Evolutionary conservation across 2,329 filamentous ascomycete species (phyloP).

Genomic region (Septoria petroselini): DNA sequence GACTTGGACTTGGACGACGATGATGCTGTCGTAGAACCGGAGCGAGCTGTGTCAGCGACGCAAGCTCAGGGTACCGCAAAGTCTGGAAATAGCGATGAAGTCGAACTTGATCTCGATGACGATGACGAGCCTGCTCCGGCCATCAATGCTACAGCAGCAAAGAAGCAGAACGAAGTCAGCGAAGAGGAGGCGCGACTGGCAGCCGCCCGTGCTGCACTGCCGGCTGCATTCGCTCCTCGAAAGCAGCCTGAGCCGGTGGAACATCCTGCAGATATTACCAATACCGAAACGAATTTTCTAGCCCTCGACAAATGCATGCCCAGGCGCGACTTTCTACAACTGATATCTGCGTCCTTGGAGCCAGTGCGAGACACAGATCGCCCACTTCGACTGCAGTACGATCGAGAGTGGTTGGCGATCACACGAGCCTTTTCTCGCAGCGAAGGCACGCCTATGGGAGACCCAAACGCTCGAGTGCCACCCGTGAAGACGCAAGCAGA

Average conservation of each 20-base stretch:
- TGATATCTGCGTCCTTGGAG: slow-evolving; percentile 61
- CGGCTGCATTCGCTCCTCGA: slow-evolving; percentile 62
- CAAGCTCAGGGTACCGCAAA: slow-evolving; percentile 1
- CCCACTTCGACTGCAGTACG: slow-evolving; percentile 69
- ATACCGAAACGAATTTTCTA: slow-evolving; percentile 77
- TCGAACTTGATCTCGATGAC: slow-evolving; percentile 40
- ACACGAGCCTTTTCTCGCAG: slow-evolving; percentile 72
- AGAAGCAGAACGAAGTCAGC: slow-evolving; percentile 1
- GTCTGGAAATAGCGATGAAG: slow-evolving; percentile 43
- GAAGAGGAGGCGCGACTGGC: slow-evolving; percentile 15
- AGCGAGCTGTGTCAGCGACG: slow-evolving; percentile 6
- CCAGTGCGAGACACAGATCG: slow-evolving; percentile 32
- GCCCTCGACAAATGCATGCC: slow-evolving; percentile 89
- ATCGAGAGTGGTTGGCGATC: slow-evolving; percentile 94
- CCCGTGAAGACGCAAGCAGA: slow-evolving; percentile 53
- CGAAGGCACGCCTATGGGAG: slow-evolving; percentile 58
- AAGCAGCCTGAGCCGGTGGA: slow-evolving; percentile 53
- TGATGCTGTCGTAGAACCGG: slow-evolving; percentile 26
- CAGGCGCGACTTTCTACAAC: slow-evolving; percentile 74
- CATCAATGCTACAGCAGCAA: not conserved
- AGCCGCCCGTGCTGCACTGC: slow-evolving; percentile 62
- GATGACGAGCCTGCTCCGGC: slow-evolving; percentile 22
- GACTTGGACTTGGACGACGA: slow-evolving; percentile 48
- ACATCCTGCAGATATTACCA: slow-evolving; percentile 69
- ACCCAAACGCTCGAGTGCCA: slow-evolving; percentile 53